Conservation (phyloP, 208 protist species). For the Leishmania gerbilli region DNA sequence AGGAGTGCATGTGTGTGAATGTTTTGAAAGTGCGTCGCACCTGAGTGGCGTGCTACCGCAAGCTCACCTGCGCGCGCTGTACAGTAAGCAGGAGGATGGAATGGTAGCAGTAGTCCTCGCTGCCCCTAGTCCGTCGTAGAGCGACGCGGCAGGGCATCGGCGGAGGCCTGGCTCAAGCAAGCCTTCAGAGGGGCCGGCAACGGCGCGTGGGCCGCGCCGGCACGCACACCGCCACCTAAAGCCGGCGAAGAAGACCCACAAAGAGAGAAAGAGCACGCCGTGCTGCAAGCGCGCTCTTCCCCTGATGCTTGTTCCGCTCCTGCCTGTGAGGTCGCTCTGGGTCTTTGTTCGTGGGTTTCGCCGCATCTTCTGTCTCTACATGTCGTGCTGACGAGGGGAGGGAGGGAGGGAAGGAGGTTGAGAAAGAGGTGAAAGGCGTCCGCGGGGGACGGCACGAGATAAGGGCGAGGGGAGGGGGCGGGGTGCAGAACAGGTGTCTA, state of each 20-base stretch:
- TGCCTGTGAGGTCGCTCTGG: background rate
- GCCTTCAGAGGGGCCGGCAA: background rate
- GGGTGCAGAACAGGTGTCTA: background rate
- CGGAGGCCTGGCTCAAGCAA: background rate
- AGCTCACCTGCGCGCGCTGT: background rate
- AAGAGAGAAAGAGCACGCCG: too few species aligned
- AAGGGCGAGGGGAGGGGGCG: too few species aligned
- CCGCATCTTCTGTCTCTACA: background rate
- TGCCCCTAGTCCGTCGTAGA: background rate
- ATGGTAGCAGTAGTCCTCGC: background rate
- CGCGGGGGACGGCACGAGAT: too few species aligned
- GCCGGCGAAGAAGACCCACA: too few species aligned
- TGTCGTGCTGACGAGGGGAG: background rate
- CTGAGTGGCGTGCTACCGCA: background rate
- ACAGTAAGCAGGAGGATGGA: background rate
- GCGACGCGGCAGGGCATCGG: background rate
- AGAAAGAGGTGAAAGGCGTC: background rate
- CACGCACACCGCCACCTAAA: background rate
- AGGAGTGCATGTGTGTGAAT: background rate
- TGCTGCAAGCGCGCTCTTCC: too few species aligned
- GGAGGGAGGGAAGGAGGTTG: background rate
- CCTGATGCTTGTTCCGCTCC: background rate
- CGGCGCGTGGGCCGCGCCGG: too few species aligned
- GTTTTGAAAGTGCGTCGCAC: too few species aligned
- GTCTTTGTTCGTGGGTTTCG: background rate